phyloP scores from a whole-genome alignment of 768 basidiomycete genomes.

The Russula sp. region DNA sequence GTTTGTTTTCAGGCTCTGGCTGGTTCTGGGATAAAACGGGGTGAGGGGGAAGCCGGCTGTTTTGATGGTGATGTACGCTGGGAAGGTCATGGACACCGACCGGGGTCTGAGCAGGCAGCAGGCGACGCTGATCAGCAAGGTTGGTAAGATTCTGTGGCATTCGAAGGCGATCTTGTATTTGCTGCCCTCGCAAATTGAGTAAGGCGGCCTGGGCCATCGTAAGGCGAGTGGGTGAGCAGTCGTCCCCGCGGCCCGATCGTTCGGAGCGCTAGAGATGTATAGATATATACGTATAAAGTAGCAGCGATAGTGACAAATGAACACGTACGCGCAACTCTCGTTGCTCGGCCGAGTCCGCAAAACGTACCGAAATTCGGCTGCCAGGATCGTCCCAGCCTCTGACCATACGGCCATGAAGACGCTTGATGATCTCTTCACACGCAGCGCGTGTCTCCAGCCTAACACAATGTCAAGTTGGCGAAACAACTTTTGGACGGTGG shows the following conservation, averaged over 20 bases:
- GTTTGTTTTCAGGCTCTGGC: neutral
- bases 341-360: slow-evolving; percentile 73
- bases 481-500: neutral
- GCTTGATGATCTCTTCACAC: slow-evolving; percentile 71
- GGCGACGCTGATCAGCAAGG: slow-evolving; percentile 24
- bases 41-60: slow-evolving; percentile 20
- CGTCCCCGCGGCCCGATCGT: slow-evolving; percentile 51
- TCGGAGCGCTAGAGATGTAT: slow-evolving; percentile 47
- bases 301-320: neutral
- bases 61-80: slow-evolving; percentile 1
- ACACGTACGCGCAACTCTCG: slow-evolving; percentile 61
- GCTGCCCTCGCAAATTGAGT: slow-evolving; percentile 66
- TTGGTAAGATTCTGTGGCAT: slow-evolving; percentile 10
- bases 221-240: slow-evolving; percentile 53
- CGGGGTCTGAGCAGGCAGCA: slow-evolving; percentile 12
- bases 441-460: slow-evolving; percentile 66
- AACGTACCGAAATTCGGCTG: slow-evolving; percentile 70
- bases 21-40: slow-evolving; percentile 14
- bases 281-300: neutral
- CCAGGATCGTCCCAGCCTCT: slow-evolving; percentile 73
- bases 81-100: neutral
- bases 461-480: slow-evolving; percentile 4
- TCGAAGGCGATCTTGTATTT: slow-evolving; percentile 30
- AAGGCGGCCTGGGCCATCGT: slow-evolving; percentile 75
- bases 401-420: slow-evolving; percentile 73